Evolutionary conservation across 73 alveolate genomes (phyloP), one percentile per base, ranked within the genome.

Genomic region (Tetrahymena elliotti): DNA sequence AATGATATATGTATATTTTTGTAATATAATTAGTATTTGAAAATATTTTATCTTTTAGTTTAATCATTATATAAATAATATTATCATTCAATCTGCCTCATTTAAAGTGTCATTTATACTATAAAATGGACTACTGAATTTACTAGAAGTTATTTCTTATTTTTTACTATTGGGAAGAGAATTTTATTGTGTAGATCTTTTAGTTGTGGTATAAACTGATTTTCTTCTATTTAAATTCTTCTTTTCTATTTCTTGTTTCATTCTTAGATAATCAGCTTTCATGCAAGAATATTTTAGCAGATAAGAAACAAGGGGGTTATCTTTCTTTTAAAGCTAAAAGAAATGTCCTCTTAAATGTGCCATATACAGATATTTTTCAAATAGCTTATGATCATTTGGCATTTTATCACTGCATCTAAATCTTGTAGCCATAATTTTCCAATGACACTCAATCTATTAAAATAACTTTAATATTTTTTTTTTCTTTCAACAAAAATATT

Each of bases 361-460:
- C 52, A 38, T 38, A 33, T 40, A 93, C 3, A 94, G 18, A 37
- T 52, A 83, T 41, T 83, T 83, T 83, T 84, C 38, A 84, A 84
- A 53, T 22, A 52, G 31, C 39, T 93, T 94, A 24, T 53, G 92
- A n/a, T 36, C 40, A 33, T 38, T 41, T 37, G 92, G 92, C 27
- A 92, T 8, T 18, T 83, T 83, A 0, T 92, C 96, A 39, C 94
- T 83, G 82, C 93, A 84, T 13, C 93, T 83, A 33, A 94, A 94
- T 38, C 96, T 39, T 15, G 96, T 94, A 3, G 94, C 94, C 96
- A 94, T 94, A 31, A 94, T 84, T 39, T 94, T 94, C 96, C 96
- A 94, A 38, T 94, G 96, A 16, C 94, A 83, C 22, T 94, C 96
- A 27, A 94, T 37, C 93, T 94, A 31, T 38, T 13, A 10, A 41